Evolutionary conservation across 768 basidiomycete genomes (phyloP), one percentile per base, ranked within the genome.

Genomic region (Termitomyces sp.): DNA sequence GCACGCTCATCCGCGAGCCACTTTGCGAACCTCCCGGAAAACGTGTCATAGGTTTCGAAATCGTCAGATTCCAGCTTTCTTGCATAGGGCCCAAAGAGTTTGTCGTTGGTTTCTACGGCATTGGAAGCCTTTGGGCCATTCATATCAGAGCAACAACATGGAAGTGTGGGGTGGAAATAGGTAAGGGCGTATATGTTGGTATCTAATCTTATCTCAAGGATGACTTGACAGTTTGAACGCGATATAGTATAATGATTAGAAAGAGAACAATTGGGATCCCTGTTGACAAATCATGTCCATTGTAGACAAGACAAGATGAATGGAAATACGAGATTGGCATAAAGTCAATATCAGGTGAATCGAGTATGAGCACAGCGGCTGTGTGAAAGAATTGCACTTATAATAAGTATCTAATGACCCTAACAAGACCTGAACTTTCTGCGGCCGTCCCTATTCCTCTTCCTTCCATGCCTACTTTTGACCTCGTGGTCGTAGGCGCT

Each of bases 401-500:
- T 14, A 34, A 32, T 61, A 53, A 53, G 53, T 49, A 45, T 48
- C 28, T 41, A 59, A 58, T 58, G 52, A 44, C 56, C 52, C 40
- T 59, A 50, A 60, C 61, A 48, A 54, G 43, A 54, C 35, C 58
- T 58, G 43, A 54, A 28, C 40, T 52, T 54, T 41, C 45, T 34
- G 17, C 47, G n/a, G 43, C 54, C 30, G 25, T 52, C 27, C 41
- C 45, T 10, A 21, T 54, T 50, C 51, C 45, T 45, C 54, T 41
- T 54, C 55, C 42, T 48, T 56, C 58, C 23, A 75, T 80, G 67
- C 69, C 75, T 28, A 70, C 74, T 63, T 92, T 93, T 68, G 85
- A 91, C 68, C 65, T 93, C 61, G 73, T 92, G 57, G 87, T 89
- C 62, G 83, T 93, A 37, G 95, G 76, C 47, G 82, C 84, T 63